Percentiles rank a stretch among this genome's conserved stretches.
Conservation (phyloP, 179 eudicot genomes). For the Corrigiola litoralis region DNA sequence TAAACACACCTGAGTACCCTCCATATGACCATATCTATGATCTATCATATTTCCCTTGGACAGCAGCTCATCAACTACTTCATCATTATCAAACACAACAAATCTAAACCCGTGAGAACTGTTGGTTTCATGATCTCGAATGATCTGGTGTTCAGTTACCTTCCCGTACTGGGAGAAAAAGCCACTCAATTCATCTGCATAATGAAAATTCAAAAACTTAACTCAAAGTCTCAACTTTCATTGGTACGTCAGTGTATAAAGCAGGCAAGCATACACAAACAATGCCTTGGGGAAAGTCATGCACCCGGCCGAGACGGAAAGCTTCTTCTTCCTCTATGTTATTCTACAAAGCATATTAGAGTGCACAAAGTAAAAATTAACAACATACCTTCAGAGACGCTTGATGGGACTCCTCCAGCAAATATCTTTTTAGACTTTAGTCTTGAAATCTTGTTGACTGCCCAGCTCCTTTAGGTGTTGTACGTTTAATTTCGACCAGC, state of each 20-base stretch:
- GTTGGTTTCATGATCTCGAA: slow-evolving; percentile 50
- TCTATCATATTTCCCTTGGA: slow-evolving; percentile 53
- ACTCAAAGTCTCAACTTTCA: not conserved
- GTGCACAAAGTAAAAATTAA: no score
- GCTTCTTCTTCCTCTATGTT: no score
- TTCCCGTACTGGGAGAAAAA: slow-evolving; percentile 52
- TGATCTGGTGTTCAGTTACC: slow-evolving; percentile 54
- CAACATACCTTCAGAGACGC: slow-evolving; percentile 59
- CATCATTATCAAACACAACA: slow-evolving; percentile 50
- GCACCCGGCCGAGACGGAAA: no score
- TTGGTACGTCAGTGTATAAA: not conserved
- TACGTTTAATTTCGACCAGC: slow-evolving; percentile 64
- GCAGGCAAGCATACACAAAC: not conserved
- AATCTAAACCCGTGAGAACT: slow-evolving; percentile 68
- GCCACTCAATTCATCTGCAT: slow-evolving; percentile 48
- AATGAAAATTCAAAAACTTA: not conserved
- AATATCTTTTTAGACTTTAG: slow-evolving; percentile 52
- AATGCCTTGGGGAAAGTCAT: no score
- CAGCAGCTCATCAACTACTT: slow-evolving; percentile 53
- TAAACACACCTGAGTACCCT: no score
- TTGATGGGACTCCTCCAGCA: slow-evolving; percentile 58
- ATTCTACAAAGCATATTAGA: no score
- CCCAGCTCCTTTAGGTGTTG: slow-evolving; percentile 56
- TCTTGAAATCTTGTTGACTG: slow-evolving; percentile 51
- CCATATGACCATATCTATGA: no score